Evolutionary conservation across 2,329 filamentous ascomycete species (phyloP).

Genomic region (Aspergillus transmontanensis): DNA sequence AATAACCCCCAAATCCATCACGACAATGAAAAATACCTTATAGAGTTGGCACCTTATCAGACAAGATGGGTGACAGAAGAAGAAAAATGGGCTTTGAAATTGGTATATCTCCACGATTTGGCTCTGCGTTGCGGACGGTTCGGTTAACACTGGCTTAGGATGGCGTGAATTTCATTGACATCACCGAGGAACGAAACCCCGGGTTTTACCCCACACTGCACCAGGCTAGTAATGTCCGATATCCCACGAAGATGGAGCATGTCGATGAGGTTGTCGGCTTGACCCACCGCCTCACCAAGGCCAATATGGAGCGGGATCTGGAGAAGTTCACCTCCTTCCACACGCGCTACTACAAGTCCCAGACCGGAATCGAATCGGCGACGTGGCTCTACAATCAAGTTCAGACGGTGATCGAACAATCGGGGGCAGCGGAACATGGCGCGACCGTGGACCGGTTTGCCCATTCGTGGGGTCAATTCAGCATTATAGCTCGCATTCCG

Average conservation of each 20-base stretch:
- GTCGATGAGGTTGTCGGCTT: conserved; percentile 69
- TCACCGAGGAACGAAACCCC: conserved; percentile 68
- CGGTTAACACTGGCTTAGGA: conserved; percentile 53
- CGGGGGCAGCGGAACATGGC: conserved; percentile 67
- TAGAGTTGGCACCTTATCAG: conserved; percentile 83
- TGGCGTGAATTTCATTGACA: conserved; percentile 90
- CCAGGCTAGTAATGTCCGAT: conserved; percentile 54
- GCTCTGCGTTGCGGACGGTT: background rate
- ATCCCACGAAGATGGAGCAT: conserved; percentile 67
- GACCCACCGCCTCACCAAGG: conserved; percentile 69
- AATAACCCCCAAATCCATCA: conserved; percentile 26
- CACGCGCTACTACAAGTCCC: conserved; percentile 61
- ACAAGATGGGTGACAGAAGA: conserved; percentile 89
- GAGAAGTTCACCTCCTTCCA: conserved; percentile 66
- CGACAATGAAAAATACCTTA: conserved; percentile 64
- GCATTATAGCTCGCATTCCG: conserved; percentile 88
- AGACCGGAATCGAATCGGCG: conserved; percentile 77
- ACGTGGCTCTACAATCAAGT: conserved; percentile 83
- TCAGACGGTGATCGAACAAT: conserved; percentile 67
- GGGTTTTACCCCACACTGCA: conserved; percentile 59
- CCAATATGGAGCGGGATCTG: conserved; percentile 75
- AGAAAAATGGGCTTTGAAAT: conserved; percentile 87
- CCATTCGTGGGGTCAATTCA: conserved; percentile 87
- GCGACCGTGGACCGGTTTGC: conserved; percentile 73
- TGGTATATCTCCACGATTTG: conserved; percentile 57